A percentile compares a stretch with the other conserved stretches of the same genome.
Conservation (phyloP, 2,329 filamentous ascomycete genomes). For the Exserohilum rostratum region DNA sequence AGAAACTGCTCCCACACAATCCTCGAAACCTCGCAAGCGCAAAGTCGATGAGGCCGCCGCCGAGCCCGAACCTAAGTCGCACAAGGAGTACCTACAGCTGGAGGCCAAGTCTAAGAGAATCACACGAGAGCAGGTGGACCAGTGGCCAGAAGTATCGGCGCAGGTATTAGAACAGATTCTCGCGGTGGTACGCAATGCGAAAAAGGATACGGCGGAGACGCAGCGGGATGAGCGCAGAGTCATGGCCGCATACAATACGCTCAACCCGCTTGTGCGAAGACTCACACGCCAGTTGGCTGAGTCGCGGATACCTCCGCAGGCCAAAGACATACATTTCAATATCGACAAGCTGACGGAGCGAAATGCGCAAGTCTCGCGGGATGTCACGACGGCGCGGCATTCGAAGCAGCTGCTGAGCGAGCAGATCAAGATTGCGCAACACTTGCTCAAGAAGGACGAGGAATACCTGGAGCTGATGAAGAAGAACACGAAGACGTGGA, state of each 20-base stretch:
- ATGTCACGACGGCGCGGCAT: conserved; percentile 66
- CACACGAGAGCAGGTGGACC: conserved; percentile 45
- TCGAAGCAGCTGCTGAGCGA: conserved; percentile 64
- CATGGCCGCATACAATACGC: conserved; percentile 61
- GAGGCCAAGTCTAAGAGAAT: conserved; percentile 45
- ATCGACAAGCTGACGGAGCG: conserved; percentile 69
- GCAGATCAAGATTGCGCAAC: conserved; percentile 64
- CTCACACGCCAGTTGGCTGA: conserved; percentile 64
- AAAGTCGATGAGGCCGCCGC: conserved; percentile 35
- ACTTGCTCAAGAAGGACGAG: conserved; percentile 35
- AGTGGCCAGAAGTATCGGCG: conserved; percentile 62
- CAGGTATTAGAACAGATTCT: conserved; percentile 63
- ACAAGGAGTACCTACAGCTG: conserved; percentile 41
- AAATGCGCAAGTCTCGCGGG: conserved; percentile 55
- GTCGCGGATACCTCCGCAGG: conserved; percentile 69
- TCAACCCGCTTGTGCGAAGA: conserved; percentile 62
- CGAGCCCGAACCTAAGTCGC: conserved; percentile 19
- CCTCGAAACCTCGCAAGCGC: conserved; percentile 25
- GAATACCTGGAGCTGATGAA: conserved; percentile 37
- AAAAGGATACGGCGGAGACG: conserved; percentile 66
- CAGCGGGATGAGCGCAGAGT: conserved; percentile 55
- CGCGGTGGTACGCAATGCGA: conserved; percentile 63
- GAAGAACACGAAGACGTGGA: conserved; percentile 38
- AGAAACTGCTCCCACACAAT: conserved; percentile 1
- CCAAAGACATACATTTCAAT: conserved; percentile 61